phyloP scores from a whole-genome alignment of 441 rosid genomes.

The Corymbia calophylla region DNA sequence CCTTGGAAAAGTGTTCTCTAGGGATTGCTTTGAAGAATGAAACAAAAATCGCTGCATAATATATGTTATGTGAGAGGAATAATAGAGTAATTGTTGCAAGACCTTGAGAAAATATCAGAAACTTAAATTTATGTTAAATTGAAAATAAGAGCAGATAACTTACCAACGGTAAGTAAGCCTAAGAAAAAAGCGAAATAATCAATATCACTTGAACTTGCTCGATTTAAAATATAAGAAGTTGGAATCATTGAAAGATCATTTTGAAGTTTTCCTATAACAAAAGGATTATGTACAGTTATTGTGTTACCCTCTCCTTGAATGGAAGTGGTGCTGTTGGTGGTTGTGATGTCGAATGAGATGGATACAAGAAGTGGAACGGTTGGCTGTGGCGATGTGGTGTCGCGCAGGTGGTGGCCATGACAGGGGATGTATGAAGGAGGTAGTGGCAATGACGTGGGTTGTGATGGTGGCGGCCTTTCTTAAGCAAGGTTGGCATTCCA shows the following conservation, averaged over 20 bases:
- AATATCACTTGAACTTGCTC: neutral
- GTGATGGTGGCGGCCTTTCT: neutral
- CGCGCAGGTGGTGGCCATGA: neutral
- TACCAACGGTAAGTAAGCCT: neutral
- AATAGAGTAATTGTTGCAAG: neutral
- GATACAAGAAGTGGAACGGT: neutral
- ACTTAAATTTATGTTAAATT: neutral
- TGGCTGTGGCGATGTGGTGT: neutral
- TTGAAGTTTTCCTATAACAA: neutral
- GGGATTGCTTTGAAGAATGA: neutral
- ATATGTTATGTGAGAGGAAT: neutral
- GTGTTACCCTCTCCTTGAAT: neutral
- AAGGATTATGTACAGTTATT: neutral
- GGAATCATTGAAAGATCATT: neutral
- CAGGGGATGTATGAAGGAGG: neutral
- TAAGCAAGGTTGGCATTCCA: neutral
- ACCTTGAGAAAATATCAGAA: neutral
- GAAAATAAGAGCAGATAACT: neutral
- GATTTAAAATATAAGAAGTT: neutral
- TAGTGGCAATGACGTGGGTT: neutral
- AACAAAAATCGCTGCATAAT: neutral
- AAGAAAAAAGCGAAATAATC: neutral
- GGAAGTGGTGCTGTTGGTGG: neutral
- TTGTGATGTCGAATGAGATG: neutral
- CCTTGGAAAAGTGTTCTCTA: neutral